These are phyloP conservation scores for Magnolia sinica DNA, from an alignment of 164 flowering plant species.

Conservation along the genomic window DNA sequence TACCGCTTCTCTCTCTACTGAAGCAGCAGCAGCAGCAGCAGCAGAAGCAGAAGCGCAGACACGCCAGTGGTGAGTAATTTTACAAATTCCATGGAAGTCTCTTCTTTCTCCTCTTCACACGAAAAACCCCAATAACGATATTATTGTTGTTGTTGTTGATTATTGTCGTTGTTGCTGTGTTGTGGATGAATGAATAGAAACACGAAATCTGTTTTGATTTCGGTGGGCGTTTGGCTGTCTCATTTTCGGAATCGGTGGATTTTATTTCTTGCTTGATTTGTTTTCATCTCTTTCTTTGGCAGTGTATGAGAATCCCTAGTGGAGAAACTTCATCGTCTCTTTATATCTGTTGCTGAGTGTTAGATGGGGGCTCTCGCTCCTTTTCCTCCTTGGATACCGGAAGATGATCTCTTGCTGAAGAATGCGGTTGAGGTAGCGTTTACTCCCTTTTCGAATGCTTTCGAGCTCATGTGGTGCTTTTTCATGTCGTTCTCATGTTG, in stretches of 20 bases:
- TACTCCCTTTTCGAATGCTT: background rate
- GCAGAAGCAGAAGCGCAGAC: no score
- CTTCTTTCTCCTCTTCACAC: no score
- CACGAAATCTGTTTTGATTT: background rate
- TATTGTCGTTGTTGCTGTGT: background rate
- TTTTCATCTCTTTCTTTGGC: background rate
- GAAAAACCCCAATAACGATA: no score
- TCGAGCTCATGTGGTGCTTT: background rate
- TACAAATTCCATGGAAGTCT: no score
- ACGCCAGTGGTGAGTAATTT: no score
- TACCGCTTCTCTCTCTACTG: no score
- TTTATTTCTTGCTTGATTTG: no score
- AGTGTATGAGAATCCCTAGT: background rate
- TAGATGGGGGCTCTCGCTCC: conserved; percentile 40
- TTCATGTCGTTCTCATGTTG: no score
- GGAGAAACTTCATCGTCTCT: background rate
- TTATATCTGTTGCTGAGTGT: background rate
- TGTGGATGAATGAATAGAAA: background rate
- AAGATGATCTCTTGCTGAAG: conserved; percentile 70
- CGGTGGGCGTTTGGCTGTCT: background rate
- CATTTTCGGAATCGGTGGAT: background rate
- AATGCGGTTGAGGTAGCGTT: conserved; percentile 69
- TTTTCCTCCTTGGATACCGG: conserved; percentile 49
- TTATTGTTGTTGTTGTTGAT: background rate
- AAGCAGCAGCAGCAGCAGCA: no score